phyloP scores from a whole-genome alignment of 495 filamentous ascomycete genomes.

The Cercophora newfieldiana region DNA sequence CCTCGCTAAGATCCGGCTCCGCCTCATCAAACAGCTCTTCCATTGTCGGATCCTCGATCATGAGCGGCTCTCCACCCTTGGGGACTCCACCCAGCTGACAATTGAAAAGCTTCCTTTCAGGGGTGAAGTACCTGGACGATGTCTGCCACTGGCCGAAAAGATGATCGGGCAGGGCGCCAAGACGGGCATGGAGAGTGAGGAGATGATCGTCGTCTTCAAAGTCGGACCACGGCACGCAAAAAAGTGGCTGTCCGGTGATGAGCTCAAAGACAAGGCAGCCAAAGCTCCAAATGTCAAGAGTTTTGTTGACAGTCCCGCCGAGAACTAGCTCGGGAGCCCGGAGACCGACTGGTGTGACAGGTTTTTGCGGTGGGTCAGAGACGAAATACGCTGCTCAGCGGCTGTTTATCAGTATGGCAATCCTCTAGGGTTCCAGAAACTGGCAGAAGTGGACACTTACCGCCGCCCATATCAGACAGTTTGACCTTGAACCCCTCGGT shows the following conservation, averaged over 20 bases:
- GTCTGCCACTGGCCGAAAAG: not conserved
- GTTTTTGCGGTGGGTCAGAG: not conserved
- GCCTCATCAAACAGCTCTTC: not conserved
- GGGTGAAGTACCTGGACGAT: not conserved
- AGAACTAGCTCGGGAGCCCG: not conserved
- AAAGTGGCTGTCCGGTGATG: slow-evolving; percentile 1
- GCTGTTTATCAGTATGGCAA: not conserved
- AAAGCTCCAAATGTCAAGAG: slow-evolving; percentile 6
- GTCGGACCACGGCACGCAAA: not conserved
- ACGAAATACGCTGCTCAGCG: not conserved
- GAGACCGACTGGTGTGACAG: not conserved
- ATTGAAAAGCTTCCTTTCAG: not conserved
- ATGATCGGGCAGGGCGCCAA: not conserved
- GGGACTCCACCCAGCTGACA: not conserved
- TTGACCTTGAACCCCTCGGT: not conserved
- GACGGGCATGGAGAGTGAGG: not conserved
- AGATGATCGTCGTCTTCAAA: slow-evolving; percentile 7
- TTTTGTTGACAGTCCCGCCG: not conserved
- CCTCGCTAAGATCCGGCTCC: not conserved
- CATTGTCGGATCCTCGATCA: not conserved
- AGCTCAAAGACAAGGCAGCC: slow-evolving; percentile 9
- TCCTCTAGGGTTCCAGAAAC: not conserved
- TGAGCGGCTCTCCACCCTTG: not conserved
- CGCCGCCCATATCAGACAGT: slow-evolving; percentile 2
- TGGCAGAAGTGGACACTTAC: not conserved